These are phyloP conservation scores for Russula abietina DNA, from an alignment of 768 basidiomycete genomes.

Conservation along the genomic window DNA sequence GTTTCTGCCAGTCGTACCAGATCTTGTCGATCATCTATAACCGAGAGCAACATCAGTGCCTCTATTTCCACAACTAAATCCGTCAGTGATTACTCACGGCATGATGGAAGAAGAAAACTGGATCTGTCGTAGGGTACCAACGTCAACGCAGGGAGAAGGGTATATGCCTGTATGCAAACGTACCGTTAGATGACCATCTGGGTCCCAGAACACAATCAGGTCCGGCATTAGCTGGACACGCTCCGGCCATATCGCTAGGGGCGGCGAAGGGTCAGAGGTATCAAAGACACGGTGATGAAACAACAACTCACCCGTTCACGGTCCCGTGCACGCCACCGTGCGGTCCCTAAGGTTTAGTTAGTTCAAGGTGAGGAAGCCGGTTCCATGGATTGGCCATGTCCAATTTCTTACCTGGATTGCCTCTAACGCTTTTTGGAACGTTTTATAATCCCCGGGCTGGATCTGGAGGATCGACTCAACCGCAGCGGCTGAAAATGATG, in stretches of 20 bases:
- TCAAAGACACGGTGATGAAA: not conserved
- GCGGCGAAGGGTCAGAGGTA: not conserved
- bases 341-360: constrained; percentile 29
- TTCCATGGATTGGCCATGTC: not conserved
- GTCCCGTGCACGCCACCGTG: constrained; percentile 30
- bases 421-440: constrained; percentile 32
- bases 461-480: constrained; percentile 28
- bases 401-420: constrained; percentile 26
- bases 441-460: constrained; percentile 30
- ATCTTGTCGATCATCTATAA: constrained; percentile 34
- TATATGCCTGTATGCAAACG: not conserved
- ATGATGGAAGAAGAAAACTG: constrained; percentile 35
- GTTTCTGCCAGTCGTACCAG: constrained; percentile 36
- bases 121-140: constrained; percentile 26
- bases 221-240: constrained; percentile 30
- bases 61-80: no score
- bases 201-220: constrained; percentile 28
- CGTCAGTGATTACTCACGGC: constrained; percentile 25
- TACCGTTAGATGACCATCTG: constrained; percentile 33
- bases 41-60: not conserved
- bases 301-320: constrained; percentile 5
- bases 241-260: constrained; percentile 30
- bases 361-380: not conserved
- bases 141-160: not conserved
- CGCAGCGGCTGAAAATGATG: constrained; percentile 27